Percentiles rank a stretch among this genome's conserved stretches.
Evolutionary conservation across 2,329 filamentous ascomycete species (phyloP).

Genomic region (Trichophyton simii): DNA sequence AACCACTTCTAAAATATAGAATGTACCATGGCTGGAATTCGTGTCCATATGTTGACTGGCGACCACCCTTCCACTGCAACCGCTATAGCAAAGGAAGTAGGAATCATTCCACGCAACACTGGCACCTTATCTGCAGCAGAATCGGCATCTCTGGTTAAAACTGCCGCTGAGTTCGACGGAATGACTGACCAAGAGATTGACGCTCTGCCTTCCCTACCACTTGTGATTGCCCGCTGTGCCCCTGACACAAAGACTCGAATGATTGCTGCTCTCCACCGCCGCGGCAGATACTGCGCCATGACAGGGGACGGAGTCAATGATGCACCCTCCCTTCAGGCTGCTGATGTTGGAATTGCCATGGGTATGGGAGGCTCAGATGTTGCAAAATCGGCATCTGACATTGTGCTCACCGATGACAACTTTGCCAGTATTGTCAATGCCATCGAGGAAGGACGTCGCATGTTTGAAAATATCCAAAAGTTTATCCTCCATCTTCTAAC

Average conservation of each 20-base stretch:
- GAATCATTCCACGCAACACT: constrained; percentile 40
- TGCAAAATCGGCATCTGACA: constrained; percentile 62
- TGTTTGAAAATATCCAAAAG: constrained; percentile 84
- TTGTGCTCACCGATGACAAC: constrained; percentile 59
- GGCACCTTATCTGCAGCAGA: constrained; percentile 35
- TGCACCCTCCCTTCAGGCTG: constrained; percentile 64
- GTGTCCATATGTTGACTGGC: constrained; percentile 47
- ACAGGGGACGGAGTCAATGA: constrained; percentile 84
- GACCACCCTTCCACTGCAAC: constrained; percentile 46
- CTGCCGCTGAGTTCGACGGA: constrained; percentile 44
- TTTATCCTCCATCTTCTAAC: constrained; percentile 46
- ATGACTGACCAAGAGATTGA: constrained; percentile 46
- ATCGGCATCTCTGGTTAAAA: constrained; percentile 40
- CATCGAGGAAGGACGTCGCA: constrained; percentile 68
- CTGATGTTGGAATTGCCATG: constrained; percentile 84
- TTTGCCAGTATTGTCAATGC: constrained; percentile 77
- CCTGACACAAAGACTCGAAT: constrained; percentile 81
- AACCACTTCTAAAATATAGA: constrained; percentile 16
- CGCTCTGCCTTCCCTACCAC: constrained; percentile 57
- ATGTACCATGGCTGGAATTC: constrained; percentile 43
- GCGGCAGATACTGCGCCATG: constrained; percentile 68
- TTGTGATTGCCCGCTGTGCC: constrained; percentile 73
- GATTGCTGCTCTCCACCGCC: constrained; percentile 75
- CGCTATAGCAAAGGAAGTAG: constrained; percentile 46
- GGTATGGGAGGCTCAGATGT: constrained; percentile 73